These are phyloP conservation scores for Petrea volubilis DNA, from an alignment of 257 asterid genomes.

Conservation along the genomic window DNA sequence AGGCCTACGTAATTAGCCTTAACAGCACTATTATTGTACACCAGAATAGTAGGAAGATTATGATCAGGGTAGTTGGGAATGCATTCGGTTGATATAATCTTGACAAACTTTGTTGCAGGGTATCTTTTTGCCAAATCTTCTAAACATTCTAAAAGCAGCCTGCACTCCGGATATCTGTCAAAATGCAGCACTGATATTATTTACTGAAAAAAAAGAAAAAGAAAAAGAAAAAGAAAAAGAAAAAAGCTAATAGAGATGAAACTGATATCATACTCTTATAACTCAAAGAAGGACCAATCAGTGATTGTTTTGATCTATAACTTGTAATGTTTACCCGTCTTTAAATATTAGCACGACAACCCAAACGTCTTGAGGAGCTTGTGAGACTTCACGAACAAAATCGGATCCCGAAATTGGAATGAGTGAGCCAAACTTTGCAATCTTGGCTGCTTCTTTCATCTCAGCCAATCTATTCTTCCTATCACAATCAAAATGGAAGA, in stretches of 20 bases:
- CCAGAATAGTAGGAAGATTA: constrained; percentile 87
- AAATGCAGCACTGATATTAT: no score
- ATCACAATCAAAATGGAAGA: constrained; percentile 16
- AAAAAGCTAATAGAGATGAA: neutral
- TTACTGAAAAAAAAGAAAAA: neutral
- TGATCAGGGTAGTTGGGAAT: constrained; percentile 95
- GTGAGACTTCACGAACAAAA: constrained; percentile 95
- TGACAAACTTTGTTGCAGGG: constrained; percentile 92
- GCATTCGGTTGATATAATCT: constrained; percentile 89
- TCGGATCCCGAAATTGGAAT: constrained; percentile 93
- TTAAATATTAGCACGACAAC: constrained; percentile 83
- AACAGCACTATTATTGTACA: constrained; percentile 79
- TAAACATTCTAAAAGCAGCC: constrained; percentile 77
- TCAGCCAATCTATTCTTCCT: constrained; percentile 92
- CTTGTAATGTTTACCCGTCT: constrained; percentile 63
- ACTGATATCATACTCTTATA: neutral
- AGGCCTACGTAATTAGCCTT: constrained; percentile 84
- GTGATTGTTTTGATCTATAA: neutral
- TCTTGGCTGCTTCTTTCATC: constrained; percentile 77
- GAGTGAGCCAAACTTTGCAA: constrained; percentile 84
- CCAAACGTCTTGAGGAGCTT: constrained; percentile 93
- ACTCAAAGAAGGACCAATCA: neutral
- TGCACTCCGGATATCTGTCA: constrained; percentile 53
- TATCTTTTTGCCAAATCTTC: constrained; percentile 78
- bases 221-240: neutral